phyloP scores from a whole-genome alignment of 2,329 filamentous ascomycete species.

The Diaporthe citri region DNA sequence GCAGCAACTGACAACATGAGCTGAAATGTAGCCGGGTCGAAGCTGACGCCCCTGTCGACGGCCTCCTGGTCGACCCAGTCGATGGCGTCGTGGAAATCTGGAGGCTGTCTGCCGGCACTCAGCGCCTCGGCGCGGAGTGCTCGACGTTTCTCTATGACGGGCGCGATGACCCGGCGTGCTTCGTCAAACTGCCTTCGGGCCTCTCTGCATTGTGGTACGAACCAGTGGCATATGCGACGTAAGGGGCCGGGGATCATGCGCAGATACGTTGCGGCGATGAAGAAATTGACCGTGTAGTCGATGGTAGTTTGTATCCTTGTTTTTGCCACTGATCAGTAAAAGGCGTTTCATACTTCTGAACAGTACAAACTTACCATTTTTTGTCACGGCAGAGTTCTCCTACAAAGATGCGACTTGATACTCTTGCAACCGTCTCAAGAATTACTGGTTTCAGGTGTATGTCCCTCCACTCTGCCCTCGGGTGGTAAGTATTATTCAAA shows the following conservation, averaged over 20 bases:
- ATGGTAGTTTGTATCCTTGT: not conserved
- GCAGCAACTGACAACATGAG: not conserved
- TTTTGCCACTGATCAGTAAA: not conserved
- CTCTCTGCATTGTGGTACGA: not conserved
- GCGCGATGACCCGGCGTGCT: not conserved
- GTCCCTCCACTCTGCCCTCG: not conserved
- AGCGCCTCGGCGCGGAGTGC: not conserved
- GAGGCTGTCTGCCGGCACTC: not conserved
- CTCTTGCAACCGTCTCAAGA: not conserved
- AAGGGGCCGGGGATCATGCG: not conserved
- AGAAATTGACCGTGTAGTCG: conserved; percentile 6
- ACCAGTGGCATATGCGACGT: conserved; percentile 1
- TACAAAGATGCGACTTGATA: not conserved
- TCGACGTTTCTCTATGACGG: not conserved
- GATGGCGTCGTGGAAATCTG: conserved; percentile 8
- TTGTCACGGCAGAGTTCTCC: not conserved
- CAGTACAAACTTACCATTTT: not conserved
- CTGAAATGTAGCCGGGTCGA: not conserved
- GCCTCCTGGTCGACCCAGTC: conserved; percentile 4
- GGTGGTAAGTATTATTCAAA: not conserved
- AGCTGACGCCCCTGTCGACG: not conserved
- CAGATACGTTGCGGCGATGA: not conserved
- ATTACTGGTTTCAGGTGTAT: not conserved
- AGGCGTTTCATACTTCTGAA: not conserved
- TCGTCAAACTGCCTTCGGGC: not conserved